phyloP scores from a whole-genome alignment of 805 yeast genomes.

The Nematodospora valgi region DNA sequence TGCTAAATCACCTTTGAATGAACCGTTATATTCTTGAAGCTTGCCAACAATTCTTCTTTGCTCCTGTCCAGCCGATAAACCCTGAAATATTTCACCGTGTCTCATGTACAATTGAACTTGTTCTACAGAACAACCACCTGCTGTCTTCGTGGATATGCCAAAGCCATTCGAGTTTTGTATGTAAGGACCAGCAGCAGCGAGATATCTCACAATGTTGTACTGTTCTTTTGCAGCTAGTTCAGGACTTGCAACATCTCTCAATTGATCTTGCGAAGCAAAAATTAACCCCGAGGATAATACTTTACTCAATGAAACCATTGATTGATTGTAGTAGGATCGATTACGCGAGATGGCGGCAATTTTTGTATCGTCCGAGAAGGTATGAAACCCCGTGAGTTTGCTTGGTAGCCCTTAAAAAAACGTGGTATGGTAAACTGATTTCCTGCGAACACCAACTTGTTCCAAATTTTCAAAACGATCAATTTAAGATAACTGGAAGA shows the following conservation, averaged over 20 bases:
- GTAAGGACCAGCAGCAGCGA: constrained; percentile 61
- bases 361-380: too few relatives aligned
- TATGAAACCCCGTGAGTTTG: too few relatives aligned
- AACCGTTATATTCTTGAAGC: constrained; percentile 24
- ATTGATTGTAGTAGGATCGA: too few relatives aligned
- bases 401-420: too few relatives aligned
- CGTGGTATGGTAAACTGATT: too few relatives aligned
- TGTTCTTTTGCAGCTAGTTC: constrained; percentile 41
- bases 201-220: constrained; percentile 45
- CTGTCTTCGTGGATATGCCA: constrained; percentile 50
- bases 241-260: constrained; percentile 33
- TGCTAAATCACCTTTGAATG: constrained; percentile 47
- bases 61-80: constrained; percentile 12
- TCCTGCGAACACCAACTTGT: too few relatives aligned
- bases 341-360: too few relatives aligned
- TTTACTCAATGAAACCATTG: constrained; percentile 11
- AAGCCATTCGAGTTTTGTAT: constrained; percentile 44
- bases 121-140: constrained; percentile 51
- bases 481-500: too few relatives aligned
- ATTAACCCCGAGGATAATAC: constrained; percentile 10
- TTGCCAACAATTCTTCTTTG: constrained; percentile 19
- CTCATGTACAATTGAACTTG: constrained; percentile 72
- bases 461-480: too few relatives aligned
- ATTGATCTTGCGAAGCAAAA: constrained; percentile 12
- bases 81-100: constrained; percentile 73